These are phyloP conservation scores for Pseudohalonectria lignicola DNA, from an alignment of 2,329 filamentous ascomycete species.

Conservation along the genomic window DNA sequence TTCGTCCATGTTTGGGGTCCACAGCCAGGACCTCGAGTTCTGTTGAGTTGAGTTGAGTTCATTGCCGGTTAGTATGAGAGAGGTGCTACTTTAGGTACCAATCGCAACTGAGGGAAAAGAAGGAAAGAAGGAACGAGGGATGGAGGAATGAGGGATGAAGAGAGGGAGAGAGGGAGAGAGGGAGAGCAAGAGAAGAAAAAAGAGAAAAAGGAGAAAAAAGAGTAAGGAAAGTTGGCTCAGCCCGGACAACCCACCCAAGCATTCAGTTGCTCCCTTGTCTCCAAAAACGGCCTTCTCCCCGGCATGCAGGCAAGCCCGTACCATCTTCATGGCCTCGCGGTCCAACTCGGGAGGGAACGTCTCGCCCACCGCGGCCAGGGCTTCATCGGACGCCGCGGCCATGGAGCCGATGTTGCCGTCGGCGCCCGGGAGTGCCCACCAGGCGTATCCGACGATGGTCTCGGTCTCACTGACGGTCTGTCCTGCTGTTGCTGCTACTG, in stretches of 20 bases:
- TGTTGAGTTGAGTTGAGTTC: no score
- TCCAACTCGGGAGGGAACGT: slow-evolving; percentile 6
- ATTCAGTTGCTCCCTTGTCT: slow-evolving; percentile 6
- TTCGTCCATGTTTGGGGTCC: slow-evolving; percentile 13
- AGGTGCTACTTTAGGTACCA: no score
- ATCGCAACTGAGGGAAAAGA: no score
- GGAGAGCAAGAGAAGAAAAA: not conserved
- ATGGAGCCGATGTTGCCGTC: not conserved
- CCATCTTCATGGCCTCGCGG: slow-evolving; percentile 5
- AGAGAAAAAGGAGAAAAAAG: not conserved
- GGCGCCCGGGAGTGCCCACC: slow-evolving; percentile 9
- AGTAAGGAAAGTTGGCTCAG: no score
- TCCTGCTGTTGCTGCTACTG: no score
- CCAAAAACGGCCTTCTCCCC: slow-evolving; percentile 7
- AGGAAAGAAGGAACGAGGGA: not conserved
- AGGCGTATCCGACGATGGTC: slow-evolving; percentile 10
- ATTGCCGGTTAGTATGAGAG: no score
- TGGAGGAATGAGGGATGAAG: no score
- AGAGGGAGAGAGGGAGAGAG: not conserved
- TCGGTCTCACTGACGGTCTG: slow-evolving; percentile 1
- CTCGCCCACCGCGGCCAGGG: not conserved
- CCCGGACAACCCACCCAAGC: not conserved
- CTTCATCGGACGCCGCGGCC: slow-evolving; percentile 1
- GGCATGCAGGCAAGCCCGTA: slow-evolving; percentile 4
- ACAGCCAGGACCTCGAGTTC: slow-evolving; percentile 12